Base-by-base conservation (phyloP, 805 yeast genomes). In the Candida adriatica region DNA sequence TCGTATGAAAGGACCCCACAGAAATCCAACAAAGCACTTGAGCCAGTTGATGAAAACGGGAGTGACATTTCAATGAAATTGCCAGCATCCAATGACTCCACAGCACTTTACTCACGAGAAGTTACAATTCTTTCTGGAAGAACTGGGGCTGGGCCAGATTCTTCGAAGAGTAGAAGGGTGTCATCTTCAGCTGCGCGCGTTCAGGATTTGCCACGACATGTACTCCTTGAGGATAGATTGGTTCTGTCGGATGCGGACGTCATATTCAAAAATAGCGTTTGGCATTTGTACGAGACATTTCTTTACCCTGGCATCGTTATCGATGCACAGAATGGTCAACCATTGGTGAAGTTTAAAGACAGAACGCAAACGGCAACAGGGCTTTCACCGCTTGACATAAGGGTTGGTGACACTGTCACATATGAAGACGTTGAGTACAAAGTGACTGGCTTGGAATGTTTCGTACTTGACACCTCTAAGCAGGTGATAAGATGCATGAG, bases 391-490 rank as follows among this genome's bases (percentile, higher is more conserved):
- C 53, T 79, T 15, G 82, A 73, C 47, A 52, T 79, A 3, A 51
- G 73, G 24, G 53, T 78, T 13, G 85, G 83, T 3, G 86, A 79
- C 41, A 45, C 36, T 1, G 62, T 79, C 1, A 55, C 56, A 11
- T 41, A 66, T 18, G 52, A 56, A 10, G 55, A 58, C 13, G 46
- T 51, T 6, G 49, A 49, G 6, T 73, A 62, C 43, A 33, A 39
- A 6, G 72, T 79, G 3, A 60, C 67, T 2, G 82, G 77, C 0
- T 49, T 79, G 21, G 58, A 54, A 22, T 51, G 55, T 33, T 32
- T 26, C 18, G 38, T 37, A 10, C 20, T 30, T 2, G 30, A 27
- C 8, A 36, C 43, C 2, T 45, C 51, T 6, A 39, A 38, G 7
- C 43, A 50, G 13, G 41, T 41, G 1, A 64, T 78, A 6, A 53